Evolutionary conservation across 495 filamentous ascomycete genomes (phyloP), one percentile per base, ranked within the genome.

Genomic region (Rostrohypoxylon terebratum): DNA sequence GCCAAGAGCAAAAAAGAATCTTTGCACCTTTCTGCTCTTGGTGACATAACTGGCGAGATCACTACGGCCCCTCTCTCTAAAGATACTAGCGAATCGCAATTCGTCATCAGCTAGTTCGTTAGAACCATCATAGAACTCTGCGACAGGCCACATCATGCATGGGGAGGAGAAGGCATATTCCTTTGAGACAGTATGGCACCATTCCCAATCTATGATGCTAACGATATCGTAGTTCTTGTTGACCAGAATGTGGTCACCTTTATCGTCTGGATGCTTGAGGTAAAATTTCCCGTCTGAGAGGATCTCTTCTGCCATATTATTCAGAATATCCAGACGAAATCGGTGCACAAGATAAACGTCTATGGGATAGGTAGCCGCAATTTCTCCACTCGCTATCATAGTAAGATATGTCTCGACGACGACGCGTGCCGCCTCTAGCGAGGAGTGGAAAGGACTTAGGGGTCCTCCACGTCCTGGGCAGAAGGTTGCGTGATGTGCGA

Each of bases 111-210:
- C 70, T 6, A 82, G 72, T 14, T 65, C 47, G 66, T 83, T 82
- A 18, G 7, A 64, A 1, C 81, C 80, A 1, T 78, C 59, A 66
- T 83, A 84, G 60, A 85, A 85, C 16, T 80, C 77, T 9, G 53
- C 77, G 42, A 85, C 80, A 0, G 81, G 81, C 68, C 80, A 80
- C 64, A 84, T 74, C 73, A 81, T 78, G 31, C 80, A 77, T 1
- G 81, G 81, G 1, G 81, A 81, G 69, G 77, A 80, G 57, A 85
- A 86, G 16, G 81, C 80, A 8, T 65, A 68, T 47, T 74, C 77
- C 65, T 78, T 81, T 0, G 75, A 62, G 18, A 68, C 79, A 8
- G 81, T 81, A 48, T 77, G 55, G 14, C 82, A 78, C 77, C 73
- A 81, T 61, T 83, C 78, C 79, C 76, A 83, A 62, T 83, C 77